Base-by-base conservation (phyloP, 208 protist species). In the Crithidia thermophila region DNA sequence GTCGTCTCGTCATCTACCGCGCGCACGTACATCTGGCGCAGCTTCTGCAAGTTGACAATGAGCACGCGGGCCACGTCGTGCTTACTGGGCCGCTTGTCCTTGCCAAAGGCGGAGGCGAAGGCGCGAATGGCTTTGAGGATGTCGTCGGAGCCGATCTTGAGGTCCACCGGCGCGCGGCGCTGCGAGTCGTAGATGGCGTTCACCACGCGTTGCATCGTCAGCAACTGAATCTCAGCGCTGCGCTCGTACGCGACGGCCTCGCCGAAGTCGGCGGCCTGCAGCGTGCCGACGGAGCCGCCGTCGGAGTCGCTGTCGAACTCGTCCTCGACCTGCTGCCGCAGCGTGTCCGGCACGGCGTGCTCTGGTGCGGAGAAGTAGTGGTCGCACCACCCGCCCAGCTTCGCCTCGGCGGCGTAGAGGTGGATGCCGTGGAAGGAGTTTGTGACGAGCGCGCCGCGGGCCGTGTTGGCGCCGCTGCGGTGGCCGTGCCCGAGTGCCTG, bases 161-260 rank as follows among this genome's bases (percentile, higher is more conserved):
- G 67, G 59, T 80, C 76, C 18, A 90, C 70, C 31, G 79, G 68
- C 6, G 61, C 69, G 8, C 64, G 64, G 30, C 42, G 72, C 66
- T 96, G 91, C 33, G 88, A 91, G 62, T 96, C 91, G 75, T 96
- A 96, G 11, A 96, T 65, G 30, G 73, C 77, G 61, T 85, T 94
- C 36, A 93, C 82, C 21, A 94, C 91, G 16, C 85, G 82, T 67
- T 89, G 76, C 62, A 90, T 73, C 65, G 78, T 84, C 16, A 96
- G 64, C 31, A 93, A 60, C 20, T 79, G 63, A 23, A 85, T 87
- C 61, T 96, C 91, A 8, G 84, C 85, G 58, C 75, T 85, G 14
- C 91, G 88, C 81, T 92, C 88, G 64, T 81, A 79, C 14, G 91
- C 91, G 16, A 93, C 88, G 10, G 80, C 79, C 61, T 96, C 86